Evolutionary conservation across 108 stramenopile species (phyloP).

Genomic region (Pinguiococcus pyrenoidosus): DNA sequence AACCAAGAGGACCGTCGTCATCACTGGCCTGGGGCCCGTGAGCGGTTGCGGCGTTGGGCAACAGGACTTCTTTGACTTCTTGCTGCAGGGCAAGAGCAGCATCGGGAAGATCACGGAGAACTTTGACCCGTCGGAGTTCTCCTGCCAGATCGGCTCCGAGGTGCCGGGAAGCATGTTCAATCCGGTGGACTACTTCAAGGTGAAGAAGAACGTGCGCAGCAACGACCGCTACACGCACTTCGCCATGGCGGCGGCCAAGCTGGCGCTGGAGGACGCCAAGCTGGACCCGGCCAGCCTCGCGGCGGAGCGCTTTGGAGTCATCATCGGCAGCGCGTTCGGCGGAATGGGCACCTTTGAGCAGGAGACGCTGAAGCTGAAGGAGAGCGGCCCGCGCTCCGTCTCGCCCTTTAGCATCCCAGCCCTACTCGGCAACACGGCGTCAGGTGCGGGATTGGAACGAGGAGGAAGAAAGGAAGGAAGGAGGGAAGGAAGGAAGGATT

Average conservation of each 20-base stretch:
- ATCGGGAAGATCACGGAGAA: conserved; percentile 54
- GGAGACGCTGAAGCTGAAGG: conserved; percentile 67
- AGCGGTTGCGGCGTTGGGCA: conserved; percentile 73
- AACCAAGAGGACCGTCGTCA: conserved; percentile 48
- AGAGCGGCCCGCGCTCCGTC: conserved; percentile 66
- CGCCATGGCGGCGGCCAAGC: conserved; percentile 70
- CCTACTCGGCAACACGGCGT: conserved; percentile 76
- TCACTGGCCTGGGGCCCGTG: conserved; percentile 82
- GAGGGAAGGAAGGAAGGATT: too few relatives aligned
- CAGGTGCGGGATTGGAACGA: too few relatives aligned
- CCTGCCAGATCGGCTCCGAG: conserved; percentile 71
- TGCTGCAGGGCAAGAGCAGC: conserved; percentile 29
- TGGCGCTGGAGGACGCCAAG: conserved; percentile 67
- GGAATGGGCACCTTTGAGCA: conserved; percentile 81
- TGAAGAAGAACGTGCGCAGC: conserved; percentile 68
- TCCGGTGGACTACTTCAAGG: conserved; percentile 59
- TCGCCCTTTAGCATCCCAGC: conserved; percentile 88
- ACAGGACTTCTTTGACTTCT: conserved; percentile 29
- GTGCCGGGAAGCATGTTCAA: conserved; percentile 53
- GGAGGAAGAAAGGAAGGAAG: too few relatives aligned
- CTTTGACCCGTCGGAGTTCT: conserved; percentile 57
- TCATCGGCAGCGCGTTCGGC: conserved; percentile 89
- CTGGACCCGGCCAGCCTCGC: conserved; percentile 62
- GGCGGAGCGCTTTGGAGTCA: conserved; percentile 66
- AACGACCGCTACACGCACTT: conserved; percentile 93